These are phyloP conservation scores for Sporodiniella umbellata DNA, from an alignment of 371 early-diverging fungal genomes.

Conservation along the genomic window DNA sequence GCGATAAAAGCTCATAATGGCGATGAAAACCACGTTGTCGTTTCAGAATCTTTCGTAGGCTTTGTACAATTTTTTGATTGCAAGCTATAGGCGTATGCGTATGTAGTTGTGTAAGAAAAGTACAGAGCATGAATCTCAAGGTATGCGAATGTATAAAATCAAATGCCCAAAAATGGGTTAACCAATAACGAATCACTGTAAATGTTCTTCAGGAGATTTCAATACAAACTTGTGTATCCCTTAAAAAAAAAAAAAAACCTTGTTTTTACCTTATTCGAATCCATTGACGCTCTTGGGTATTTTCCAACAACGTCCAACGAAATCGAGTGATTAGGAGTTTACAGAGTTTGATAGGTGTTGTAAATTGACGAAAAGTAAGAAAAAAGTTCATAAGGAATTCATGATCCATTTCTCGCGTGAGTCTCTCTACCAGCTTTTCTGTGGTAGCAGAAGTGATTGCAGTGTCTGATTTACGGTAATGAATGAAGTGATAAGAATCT, in stretches of 20 bases:
- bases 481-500: conserved; percentile 25
- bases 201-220: conserved; percentile 49
- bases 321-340: conserved; percentile 46
- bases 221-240: no score
- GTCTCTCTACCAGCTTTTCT: conserved; percentile 58
- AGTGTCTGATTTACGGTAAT: conserved; percentile 35
- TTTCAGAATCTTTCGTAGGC: conserved; percentile 36
- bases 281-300: conserved; percentile 33
- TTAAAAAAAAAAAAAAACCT: no score
- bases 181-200: conserved; percentile 51
- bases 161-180: conserved; percentile 43
- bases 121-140: conserved; percentile 43
- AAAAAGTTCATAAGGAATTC: conserved; percentile 49
- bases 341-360: conserved; percentile 44
- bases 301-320: conserved; percentile 45
- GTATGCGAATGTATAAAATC: conserved; percentile 44
- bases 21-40: conserved; percentile 32
- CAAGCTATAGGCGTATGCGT: conserved; percentile 40
- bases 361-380: conserved; percentile 44
- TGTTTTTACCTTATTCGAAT: conserved; percentile 44
- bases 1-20: no score
- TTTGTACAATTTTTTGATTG: conserved; percentile 42
- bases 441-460: conserved; percentile 50
- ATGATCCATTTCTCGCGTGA: conserved; percentile 54
- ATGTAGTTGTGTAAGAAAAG: conserved; percentile 42